phyloP scores from a whole-genome alignment of 257 asterid species.

The Henckelia pumila region DNA sequence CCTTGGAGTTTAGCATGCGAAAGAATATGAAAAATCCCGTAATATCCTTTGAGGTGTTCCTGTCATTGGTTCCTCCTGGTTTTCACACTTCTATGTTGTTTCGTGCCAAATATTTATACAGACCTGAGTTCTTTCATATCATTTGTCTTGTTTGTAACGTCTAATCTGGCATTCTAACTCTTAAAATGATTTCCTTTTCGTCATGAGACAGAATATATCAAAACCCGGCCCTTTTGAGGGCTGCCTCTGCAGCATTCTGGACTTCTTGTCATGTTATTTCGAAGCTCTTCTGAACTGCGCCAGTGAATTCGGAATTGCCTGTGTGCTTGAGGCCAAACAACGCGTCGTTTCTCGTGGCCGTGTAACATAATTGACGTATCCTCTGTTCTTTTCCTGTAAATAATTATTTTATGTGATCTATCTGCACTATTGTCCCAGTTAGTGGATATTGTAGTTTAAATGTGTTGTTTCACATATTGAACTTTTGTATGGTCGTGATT shows the following conservation, averaged over 20 bases:
- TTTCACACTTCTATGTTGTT: background rate
- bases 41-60: background rate
- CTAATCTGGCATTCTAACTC: background rate
- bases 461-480: background rate
- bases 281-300: conserved; percentile 64
- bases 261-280: conserved; percentile 84
- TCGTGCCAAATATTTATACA: no score
- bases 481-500: background rate
- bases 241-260: conserved; percentile 93
- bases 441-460: no score
- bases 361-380: conserved; percentile 24
- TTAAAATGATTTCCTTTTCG: conserved; percentile 13
- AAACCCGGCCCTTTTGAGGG: conserved; percentile 80
- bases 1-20: background rate
- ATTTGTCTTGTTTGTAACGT: background rate
- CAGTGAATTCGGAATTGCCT: background rate
- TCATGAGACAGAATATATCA: conserved; percentile 70
- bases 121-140: background rate
- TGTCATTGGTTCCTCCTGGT: background rate
- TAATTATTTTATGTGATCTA: no score
- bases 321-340: conserved; percentile 16
- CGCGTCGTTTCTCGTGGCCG: conserved; percentile 5
- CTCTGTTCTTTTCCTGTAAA: background rate
- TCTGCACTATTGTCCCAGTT: background rate
- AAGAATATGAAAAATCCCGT: background rate